These are phyloP conservation scores for Leucocoprinus sp. DNA, from an alignment of 768 basidiomycete genomes.

Conservation along the genomic window DNA sequence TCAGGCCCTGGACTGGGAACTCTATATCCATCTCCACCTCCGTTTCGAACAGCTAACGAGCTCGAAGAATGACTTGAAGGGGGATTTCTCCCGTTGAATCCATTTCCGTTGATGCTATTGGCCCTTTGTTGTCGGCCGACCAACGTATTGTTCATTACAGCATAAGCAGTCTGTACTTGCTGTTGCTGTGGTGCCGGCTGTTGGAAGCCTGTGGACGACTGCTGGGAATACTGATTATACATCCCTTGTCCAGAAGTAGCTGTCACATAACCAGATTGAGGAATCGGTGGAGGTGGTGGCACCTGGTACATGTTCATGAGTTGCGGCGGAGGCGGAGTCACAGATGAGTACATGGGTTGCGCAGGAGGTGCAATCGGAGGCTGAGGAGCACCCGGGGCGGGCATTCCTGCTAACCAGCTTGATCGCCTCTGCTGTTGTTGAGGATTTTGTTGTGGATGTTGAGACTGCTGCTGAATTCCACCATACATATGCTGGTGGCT, in stretches of 20 bases:
- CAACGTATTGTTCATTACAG: slow-evolving; percentile 1
- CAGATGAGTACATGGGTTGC: slow-evolving; percentile 22
- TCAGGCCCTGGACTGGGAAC: slow-evolving; percentile 23
- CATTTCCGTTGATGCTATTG: slow-evolving; percentile 1
- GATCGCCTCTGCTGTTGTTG: slow-evolving; percentile 24
- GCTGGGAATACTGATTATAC: slow-evolving; percentile 16
- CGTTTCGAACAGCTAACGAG: not conserved
- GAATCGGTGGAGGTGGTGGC: slow-evolving; percentile 21
- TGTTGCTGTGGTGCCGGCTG: slow-evolving; percentile 22
- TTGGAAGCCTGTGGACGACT: slow-evolving; percentile 17
- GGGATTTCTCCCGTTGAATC: slow-evolving; percentile 20
- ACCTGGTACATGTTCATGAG: slow-evolving; percentile 26
- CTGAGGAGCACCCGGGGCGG: slow-evolving; percentile 16
- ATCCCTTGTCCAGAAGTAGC: slow-evolving; percentile 15
- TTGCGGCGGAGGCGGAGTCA: slow-evolving; percentile 23
- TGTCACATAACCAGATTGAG: slow-evolving; percentile 16
- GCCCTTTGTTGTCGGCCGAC: slow-evolving; percentile 1
- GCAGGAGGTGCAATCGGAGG: slow-evolving; percentile 24
- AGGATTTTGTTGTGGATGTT: slow-evolving; percentile 23
- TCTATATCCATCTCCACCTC: slow-evolving; percentile 4
- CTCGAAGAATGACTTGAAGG: slow-evolving; percentile 21
- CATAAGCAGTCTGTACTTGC: slow-evolving; percentile 14
- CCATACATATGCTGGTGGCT: slow-evolving; percentile 15
- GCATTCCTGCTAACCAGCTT: slow-evolving; percentile 26
- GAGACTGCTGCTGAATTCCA: slow-evolving; percentile 17